Base-by-base conservation (phyloP, 768 basidiomycete species). In the Termitomyces sp. region DNA sequence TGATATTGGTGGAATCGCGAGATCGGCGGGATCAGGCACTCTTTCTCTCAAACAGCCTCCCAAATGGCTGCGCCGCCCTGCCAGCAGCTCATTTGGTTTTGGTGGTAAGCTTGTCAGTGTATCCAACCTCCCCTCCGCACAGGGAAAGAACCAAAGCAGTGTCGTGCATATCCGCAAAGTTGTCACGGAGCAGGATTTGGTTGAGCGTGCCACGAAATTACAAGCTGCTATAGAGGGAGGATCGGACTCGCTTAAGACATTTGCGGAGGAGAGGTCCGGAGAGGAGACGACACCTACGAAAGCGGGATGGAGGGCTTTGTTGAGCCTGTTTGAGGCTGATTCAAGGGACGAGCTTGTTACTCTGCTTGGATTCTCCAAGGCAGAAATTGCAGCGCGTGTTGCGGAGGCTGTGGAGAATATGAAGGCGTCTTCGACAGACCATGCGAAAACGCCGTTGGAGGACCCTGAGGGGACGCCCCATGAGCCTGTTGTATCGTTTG, bases 31-130 rank as follows among this genome's bases (percentile, higher is more conserved):
- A 62, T 77, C 74, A 58, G 73, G 66, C 2, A 89, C 85, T 0
- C 75, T 96, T 17, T 91, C 93, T 0, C 82, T 98, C 59, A 90
- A 90, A 66, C 92, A 95, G 63, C 89, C 93, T n/a, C 96, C 96
- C 1, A 95, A 93, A 64, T 98, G 96, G 97, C 81, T 98, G 14
- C 85, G 90, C 35, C 81, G 95, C 19, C 92, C 96, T 0, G 76
- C 80, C 0, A 85, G 87, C 0, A 80, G 75, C 46, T 85, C 91
- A 0, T 98, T 96, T 62, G 96, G 95, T 0, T 98, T 94, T 61
- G 92, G 94, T 3, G 96, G 96, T 28, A 84, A 88, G 63, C 77
- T 99, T 21, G 83, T 90, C 12, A 82, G 84, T 1, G 84, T 93
- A 2, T 82, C 81, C 50, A 96, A 96, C 66, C 76, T 94, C n/a